Evolutionary conservation across 2,329 filamentous ascomycete species (phyloP).

Genomic region (Cordyceps cateniannulata): DNA sequence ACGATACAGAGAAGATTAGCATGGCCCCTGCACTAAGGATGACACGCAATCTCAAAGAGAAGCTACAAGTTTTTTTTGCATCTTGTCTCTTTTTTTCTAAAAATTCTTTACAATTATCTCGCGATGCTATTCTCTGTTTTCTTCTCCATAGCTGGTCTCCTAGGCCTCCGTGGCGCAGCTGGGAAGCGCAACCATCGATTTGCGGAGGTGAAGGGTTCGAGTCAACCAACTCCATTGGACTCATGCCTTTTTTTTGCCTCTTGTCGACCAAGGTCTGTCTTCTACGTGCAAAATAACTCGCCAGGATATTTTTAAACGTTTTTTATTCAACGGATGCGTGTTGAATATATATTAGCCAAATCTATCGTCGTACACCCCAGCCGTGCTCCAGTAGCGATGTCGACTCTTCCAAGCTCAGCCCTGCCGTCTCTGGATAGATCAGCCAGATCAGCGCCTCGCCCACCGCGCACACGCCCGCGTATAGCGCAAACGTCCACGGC

Average conservation of each 20-base stretch:
- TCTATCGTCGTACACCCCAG: conserved; percentile 54
- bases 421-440: conserved; percentile 83
- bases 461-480: conserved; percentile 60
- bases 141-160: not conserved
- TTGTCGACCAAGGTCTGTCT: not conserved
- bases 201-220: not conserved
- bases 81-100: not conserved
- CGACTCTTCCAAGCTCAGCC: conserved; percentile 74
- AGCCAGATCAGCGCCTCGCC: conserved; percentile 65
- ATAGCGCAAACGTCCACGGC: conserved; percentile 73
- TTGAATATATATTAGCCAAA: not conserved
- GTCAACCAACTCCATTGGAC: not conserved
- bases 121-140: not conserved
- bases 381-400: conserved; percentile 62
- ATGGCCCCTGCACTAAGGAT: conserved; percentile 89
- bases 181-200: not conserved
- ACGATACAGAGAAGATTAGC: conserved; percentile 67
- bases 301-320: not conserved
- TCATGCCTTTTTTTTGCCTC: not conserved
- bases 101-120: not conserved
- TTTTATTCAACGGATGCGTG: not conserved
- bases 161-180: not conserved
- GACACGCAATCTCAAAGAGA: conserved; percentile 14
- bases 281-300: not conserved
- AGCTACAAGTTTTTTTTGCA: conserved; percentile 12